Conservation (phyloP, 2,329 filamentous ascomycete species). For the Aspergillus quadricinctus region DNA sequence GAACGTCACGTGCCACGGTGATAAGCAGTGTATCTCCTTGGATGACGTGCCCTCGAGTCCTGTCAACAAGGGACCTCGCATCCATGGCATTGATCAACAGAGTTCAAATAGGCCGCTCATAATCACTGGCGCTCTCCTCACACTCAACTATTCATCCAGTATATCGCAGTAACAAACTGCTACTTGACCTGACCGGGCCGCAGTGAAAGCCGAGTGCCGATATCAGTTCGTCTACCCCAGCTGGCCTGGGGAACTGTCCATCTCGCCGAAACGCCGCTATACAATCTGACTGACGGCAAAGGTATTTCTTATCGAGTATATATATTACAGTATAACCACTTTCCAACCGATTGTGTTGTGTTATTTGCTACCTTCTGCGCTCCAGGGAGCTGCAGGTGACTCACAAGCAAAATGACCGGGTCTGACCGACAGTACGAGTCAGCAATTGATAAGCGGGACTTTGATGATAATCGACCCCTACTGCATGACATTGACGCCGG, state of each 20-base stretch:
- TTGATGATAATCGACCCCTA: conserved; percentile 40
- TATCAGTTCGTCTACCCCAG: conserved; percentile 14
- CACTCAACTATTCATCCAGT: not conserved
- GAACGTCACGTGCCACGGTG: conserved; percentile 11
- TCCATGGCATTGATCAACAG: not conserved
- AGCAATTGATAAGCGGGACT: conserved; percentile 44
- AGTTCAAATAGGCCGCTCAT: not conserved
- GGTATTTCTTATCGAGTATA: not conserved
- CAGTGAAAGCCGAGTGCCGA: conserved; percentile 6
- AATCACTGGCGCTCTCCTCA: not conserved
- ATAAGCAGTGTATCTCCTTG: conserved; percentile 14
- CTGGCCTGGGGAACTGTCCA: conserved; percentile 1
- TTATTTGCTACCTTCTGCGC: not conserved
- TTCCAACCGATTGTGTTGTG: not conserved
- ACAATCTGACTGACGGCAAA: not conserved
- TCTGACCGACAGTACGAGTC: conserved; percentile 16
- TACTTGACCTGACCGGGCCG: not conserved
- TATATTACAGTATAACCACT: not conserved
- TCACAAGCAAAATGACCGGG: conserved; percentile 18
- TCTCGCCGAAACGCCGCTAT: not conserved
- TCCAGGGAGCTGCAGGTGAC: not conserved
- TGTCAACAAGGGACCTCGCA: not conserved
- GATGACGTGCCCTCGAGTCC: not conserved
- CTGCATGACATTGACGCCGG: conserved; percentile 18
- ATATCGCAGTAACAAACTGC: not conserved